Base-by-base conservation (phyloP, 2,329 filamentous ascomycete species). In the Paecilomyces dactylethromorphus region DNA sequence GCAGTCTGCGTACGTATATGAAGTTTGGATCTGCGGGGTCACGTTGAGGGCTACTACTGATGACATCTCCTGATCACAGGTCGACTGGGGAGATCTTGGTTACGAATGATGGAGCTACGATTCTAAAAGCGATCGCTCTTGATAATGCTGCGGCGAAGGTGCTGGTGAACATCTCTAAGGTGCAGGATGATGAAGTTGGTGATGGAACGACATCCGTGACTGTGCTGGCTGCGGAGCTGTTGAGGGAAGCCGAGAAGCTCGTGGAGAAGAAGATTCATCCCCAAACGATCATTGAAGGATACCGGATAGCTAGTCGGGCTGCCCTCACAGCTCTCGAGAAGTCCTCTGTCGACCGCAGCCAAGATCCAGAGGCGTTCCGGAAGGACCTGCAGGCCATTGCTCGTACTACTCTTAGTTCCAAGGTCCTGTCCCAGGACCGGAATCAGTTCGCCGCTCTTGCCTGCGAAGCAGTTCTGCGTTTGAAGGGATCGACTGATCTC, bases 111-210 rank as follows among this genome's bases (percentile, higher is more conserved):
- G 94, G 94, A 73, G 94, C 94, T 63, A 99, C 94, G 24, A 99
- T 99, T 67, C 85, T 99, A 64, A 99, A 99, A 79, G 91, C 93
- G 57, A 99, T 99, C 76, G 94, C 94, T 51, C 88, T 99, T 71
- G 94, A 99, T 77, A 99, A 99, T 74, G 94, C 94, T 51, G 94
- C 94, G 22, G 94, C 94, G 57, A 99, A 99, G 80, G 94, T 99
- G 4, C 84, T 99, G 51, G 94, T 99, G 73, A 99, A 99, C 77
- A 97, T 99, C 69, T 97, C 93, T 63, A 99, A 99, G 80, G 94
- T 99, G 5, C 94, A 99, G 76, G 94, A 99, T 71, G 94, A 99
- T 74, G 94, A 99, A 77, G 93, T 99, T 24, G 94, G 94, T 71
- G 94, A 99, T 74, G 94, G 94, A 60, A 99, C 94, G 53, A 99